Percentiles rank a stretch among this genome's conserved stretches.
Conservation (phyloP, 805 yeast species). For the Sugiyamaella lignohabitans region DNA sequence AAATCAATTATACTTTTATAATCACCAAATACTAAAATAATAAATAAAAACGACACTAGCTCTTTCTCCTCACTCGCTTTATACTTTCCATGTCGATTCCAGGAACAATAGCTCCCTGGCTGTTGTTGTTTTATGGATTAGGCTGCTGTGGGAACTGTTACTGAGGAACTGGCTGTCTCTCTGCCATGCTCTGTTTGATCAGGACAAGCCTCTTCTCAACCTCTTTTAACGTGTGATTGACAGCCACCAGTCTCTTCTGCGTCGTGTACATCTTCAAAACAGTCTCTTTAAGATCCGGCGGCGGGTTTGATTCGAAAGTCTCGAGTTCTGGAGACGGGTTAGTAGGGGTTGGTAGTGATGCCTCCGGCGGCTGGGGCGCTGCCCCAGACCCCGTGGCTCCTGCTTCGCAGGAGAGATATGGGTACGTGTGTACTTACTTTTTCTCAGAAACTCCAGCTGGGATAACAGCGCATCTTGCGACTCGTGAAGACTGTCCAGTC, state of each 20-base stretch:
- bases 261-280: background rate
- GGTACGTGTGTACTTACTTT: slow-evolving; percentile 12
- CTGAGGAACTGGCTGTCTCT: no score
- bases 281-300: background rate
- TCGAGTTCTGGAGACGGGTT: background rate
- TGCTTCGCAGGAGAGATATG: background rate
- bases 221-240: background rate
- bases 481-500: slow-evolving; percentile 20
- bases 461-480: slow-evolving; percentile 20
- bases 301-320: background rate
- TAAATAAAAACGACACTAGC: no score
- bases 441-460: slow-evolving; percentile 18
- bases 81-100: no score
- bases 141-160: no score
- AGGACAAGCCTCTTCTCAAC: background rate
- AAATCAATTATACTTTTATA: no score
- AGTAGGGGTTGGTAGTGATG: no score
- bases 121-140: no score
- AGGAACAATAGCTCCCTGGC: no score
- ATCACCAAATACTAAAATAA: no score
- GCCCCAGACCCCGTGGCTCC: no score
- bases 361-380: no score
- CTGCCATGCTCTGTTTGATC: background rate
- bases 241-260: background rate
- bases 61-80: no score